phyloP scores from a whole-genome alignment of 2,329 filamentous ascomycete species.

The Talaromyces sp. region DNA sequence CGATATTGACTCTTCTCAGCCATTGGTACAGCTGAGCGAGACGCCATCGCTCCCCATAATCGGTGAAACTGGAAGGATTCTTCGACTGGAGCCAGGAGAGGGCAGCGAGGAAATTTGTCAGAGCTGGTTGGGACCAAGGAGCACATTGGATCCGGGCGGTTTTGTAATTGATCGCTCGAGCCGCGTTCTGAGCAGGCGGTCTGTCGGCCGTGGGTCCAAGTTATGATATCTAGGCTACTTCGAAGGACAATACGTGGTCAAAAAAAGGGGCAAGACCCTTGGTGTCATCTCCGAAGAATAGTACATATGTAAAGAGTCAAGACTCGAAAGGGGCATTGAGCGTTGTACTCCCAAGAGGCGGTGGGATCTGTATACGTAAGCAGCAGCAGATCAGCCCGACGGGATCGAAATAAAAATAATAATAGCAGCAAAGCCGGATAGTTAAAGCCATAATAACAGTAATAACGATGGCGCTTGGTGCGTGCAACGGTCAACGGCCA shows the following conservation, averaged over 20 bases:
- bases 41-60: conserved; percentile 6
- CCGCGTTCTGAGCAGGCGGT: background rate
- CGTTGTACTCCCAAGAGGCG: background rate
- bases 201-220: background rate
- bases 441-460: background rate
- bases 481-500: background rate
- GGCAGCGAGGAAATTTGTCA: conserved; percentile 1
- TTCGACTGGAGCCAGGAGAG: background rate
- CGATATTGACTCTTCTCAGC: background rate
- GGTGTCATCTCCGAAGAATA: background rate
- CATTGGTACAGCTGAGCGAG: conserved; percentile 8
- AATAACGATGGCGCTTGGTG: background rate
- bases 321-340: background rate
- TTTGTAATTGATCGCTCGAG: background rate
- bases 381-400: background rate
- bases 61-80: background rate
- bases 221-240: background rate
- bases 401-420: background rate
- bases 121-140: conserved; percentile 2
- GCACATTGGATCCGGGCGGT: background rate
- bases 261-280: background rate
- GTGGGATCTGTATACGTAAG: background rate
- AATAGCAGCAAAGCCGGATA: background rate
- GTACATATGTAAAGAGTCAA: background rate
- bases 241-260: background rate